Evolutionary conservation across 768 basidiomycete species (phyloP).

Genomic region (Hypholoma fasciculare): DNA sequence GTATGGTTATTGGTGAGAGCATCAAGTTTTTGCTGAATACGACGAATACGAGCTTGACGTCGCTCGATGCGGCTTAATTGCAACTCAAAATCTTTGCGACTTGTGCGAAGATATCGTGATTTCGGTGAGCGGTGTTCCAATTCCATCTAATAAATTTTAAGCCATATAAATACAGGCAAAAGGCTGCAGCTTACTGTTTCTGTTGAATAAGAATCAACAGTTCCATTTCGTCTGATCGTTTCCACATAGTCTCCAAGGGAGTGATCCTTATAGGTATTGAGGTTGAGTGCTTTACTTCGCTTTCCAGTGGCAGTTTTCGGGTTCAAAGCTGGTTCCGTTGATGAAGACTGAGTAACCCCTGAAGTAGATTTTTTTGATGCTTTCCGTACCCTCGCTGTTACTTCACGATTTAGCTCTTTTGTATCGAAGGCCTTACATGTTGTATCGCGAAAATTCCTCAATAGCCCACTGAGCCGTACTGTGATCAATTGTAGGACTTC

Average conservation of each 20-base stretch:
- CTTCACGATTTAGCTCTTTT: conserved; percentile 20
- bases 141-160: no score
- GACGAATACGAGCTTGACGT: no score
- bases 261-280: not conserved
- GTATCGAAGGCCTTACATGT: conserved; percentile 17
- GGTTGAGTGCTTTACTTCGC: not conserved
- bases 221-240: not conserved
- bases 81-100: no score
- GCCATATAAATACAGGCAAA: no score
- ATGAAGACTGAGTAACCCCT: no score
- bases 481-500: conserved; percentile 22
- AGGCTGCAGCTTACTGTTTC: no score
- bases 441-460: conserved; percentile 21
- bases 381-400: not conserved
- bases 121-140: no score
- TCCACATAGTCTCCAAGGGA: not conserved
- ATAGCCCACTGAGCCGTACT: conserved; percentile 23
- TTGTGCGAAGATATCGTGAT: no score
- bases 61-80: no score
- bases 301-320: not conserved
- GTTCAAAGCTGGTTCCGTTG: not conserved
- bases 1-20: no score
- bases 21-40: no score
- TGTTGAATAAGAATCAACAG: not conserved
- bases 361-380: not conserved